A percentile compares a stretch with the other conserved stretches of the same genome.
Evolutionary conservation across 345 rosid genomes (phyloP).

Genomic region (Camelina sativa): DNA sequence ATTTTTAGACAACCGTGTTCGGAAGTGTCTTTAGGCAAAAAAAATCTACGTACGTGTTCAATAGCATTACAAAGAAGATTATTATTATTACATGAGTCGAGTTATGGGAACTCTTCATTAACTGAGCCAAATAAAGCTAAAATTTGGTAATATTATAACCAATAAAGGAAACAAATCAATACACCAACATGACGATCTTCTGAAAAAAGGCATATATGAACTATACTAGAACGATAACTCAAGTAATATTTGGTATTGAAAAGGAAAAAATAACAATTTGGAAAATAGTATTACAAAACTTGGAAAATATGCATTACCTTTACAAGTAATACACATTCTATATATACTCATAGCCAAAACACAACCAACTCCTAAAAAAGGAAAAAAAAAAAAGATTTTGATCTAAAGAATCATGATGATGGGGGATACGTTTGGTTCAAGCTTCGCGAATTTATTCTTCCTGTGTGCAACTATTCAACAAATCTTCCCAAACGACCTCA

Average conservation of each 20-base stretch:
- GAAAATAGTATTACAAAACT: too few relatives aligned
- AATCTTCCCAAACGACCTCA: conserved; percentile 54
- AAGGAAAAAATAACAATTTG: neutral
- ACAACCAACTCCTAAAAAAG: neutral
- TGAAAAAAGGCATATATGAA: neutral
- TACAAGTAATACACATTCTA: neutral
- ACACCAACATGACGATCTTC: neutral
- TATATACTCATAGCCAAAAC: conserved; percentile 6
- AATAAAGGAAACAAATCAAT: neutral
- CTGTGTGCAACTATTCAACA: conserved; percentile 57
- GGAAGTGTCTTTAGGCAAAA: neutral
- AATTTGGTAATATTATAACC: neutral
- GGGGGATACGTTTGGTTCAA: conserved; percentile 39
- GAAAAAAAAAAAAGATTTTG: neutral
- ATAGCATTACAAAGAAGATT: neutral
- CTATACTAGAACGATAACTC: neutral
- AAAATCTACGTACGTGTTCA: neutral
- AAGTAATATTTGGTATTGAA: neutral
- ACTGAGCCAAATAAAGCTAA: neutral
- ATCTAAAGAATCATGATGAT: conserved; percentile 20
- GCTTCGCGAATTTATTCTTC: conserved; percentile 50
- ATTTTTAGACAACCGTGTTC: neutral
- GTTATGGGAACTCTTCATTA: neutral
- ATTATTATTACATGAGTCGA: too few relatives aligned
- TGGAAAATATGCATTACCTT: neutral